Base-by-base conservation (phyloP, 495 filamentous ascomycete species). In the Xylaria telfairii region DNA sequence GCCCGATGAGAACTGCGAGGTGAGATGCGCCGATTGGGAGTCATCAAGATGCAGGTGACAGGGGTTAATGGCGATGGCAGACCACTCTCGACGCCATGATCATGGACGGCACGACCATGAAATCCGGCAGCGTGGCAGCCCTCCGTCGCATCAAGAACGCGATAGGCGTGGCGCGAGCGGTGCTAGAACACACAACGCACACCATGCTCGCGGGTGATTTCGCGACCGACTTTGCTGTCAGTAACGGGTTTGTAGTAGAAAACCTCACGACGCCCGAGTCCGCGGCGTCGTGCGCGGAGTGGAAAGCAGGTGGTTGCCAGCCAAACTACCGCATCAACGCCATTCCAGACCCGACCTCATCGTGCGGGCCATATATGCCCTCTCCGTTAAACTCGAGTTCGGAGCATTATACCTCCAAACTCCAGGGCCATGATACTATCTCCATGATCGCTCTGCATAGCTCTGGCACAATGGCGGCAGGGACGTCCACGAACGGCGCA, bases 401-500 rank as follows among this genome's bases (percentile, higher is more conserved):
- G n/a, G 42, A 26, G 2, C 49, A 12, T 1, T 73, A 67, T 46
- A 47, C 41, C 12, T 30, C 24, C 30, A 24, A 39, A 51, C 21
- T 66, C 17, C 41, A 47, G 42, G 73, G 71, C 32, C 82, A 86
- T 67, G 84, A 86, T 61, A 86, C 84, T 6, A 84, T 86, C 39
- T 85, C 83, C 0, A 81, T 84, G 81, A 80, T 86, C 42, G 80
- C 74, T 19, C 78, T 86, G 39, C 71, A 81, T 61, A 17, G 56
- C 17, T 44, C 62, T 19, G 83, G 83, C 44, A 26, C 34, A 5
- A 85, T 85, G 83, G 84, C 83, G 6, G 80, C 83, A 2, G 83
- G 83, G 19, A 85, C 83, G 0, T 85, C 83, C 19, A 85, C 84
- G 3, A 86, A 86, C 34, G 84, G 84, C 34, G 84, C 84, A 3